A percentile compares a stretch with the other conserved stretches of the same genome.
These are phyloP conservation scores for Ophiobolus disseminans DNA, from an alignment of 2,329 filamentous ascomycete genomes.

Conservation along the genomic window DNA sequence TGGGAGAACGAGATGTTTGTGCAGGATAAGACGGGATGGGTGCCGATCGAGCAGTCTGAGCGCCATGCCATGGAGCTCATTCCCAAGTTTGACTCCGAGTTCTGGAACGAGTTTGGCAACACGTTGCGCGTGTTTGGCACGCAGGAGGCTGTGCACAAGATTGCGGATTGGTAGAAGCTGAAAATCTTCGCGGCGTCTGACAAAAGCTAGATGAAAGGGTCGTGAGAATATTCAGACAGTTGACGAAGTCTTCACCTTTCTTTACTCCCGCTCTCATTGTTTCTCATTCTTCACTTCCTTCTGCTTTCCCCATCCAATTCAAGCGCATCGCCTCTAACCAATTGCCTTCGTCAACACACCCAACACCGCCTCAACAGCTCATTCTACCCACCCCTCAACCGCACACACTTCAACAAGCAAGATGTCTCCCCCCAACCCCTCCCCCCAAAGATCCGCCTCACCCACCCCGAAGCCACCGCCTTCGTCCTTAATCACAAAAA, in stretches of 20 bases:
- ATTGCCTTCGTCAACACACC: no score
- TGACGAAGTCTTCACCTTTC: neutral
- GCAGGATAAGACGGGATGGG: slow-evolving; percentile 28
- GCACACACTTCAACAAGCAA: no score
- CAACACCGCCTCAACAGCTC: no score
- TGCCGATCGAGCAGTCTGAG: slow-evolving; percentile 23
- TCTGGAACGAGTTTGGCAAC: slow-evolving; percentile 67
- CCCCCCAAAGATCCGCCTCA: no score
- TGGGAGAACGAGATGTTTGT: slow-evolving; percentile 31
- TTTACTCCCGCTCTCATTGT: no score
- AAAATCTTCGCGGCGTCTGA: neutral
- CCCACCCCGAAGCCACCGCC: neutral
- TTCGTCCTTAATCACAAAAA: neutral
- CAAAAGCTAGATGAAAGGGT: neutral
- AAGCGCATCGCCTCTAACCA: no score
- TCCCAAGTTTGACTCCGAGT: slow-evolving; percentile 58
- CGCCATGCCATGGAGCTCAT: slow-evolving; percentile 54
- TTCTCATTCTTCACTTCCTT: no score
- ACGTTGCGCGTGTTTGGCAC: slow-evolving; percentile 68
- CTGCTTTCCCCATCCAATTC: no score
- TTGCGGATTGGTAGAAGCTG: slow-evolving; percentile 28
- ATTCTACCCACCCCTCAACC: no score
- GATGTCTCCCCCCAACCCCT: no score
- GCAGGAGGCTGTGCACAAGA: slow-evolving; percentile 52
- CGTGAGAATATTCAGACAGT: neutral